Percentiles rank a stretch among this genome's conserved stretches.
Evolutionary conservation across 78 protist species (phyloP).

Genomic region (Dictyostelium discoideum): DNA sequence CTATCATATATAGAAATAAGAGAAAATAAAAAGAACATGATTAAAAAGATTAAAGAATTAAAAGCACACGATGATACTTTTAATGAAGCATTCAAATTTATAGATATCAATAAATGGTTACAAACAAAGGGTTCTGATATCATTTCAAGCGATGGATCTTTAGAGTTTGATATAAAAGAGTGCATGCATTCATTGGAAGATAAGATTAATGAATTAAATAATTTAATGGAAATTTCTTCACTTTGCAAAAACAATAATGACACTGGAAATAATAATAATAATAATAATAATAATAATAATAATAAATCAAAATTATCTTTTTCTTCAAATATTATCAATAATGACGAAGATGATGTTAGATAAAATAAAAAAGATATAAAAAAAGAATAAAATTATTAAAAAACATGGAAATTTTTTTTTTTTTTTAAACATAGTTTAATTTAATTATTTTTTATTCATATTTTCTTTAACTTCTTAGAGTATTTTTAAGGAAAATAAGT

Average conservation of each 20-base stretch:
- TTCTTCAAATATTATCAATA: background rate
- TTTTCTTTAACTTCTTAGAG: no score
- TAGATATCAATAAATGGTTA: slow-evolving; percentile 57
- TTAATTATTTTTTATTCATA: no score
- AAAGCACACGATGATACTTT: slow-evolving; percentile 33
- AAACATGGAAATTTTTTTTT: no score
- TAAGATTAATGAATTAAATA: slow-evolving; percentile 7
- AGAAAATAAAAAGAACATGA: slow-evolving; percentile 28
- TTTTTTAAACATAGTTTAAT: no score
- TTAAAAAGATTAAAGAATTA: slow-evolving; percentile 21
- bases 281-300: background rate
- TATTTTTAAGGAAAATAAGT: no score
- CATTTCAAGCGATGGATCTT: background rate
- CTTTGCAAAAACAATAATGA: background rate
- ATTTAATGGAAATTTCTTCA: background rate
- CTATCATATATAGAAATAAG: background rate
- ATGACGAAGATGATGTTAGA: background rate
- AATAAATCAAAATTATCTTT: background rate
- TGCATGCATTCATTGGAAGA: background rate
- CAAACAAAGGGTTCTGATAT: slow-evolving; percentile 49
- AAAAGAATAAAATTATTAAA: no score
- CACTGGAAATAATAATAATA: no score
- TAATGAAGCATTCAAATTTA: slow-evolving; percentile 64
- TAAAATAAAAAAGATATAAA: background rate
- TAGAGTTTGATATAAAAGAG: background rate